Conservation (phyloP, 208 protist genomes). For the Trypanosoma scelopori region DNA sequence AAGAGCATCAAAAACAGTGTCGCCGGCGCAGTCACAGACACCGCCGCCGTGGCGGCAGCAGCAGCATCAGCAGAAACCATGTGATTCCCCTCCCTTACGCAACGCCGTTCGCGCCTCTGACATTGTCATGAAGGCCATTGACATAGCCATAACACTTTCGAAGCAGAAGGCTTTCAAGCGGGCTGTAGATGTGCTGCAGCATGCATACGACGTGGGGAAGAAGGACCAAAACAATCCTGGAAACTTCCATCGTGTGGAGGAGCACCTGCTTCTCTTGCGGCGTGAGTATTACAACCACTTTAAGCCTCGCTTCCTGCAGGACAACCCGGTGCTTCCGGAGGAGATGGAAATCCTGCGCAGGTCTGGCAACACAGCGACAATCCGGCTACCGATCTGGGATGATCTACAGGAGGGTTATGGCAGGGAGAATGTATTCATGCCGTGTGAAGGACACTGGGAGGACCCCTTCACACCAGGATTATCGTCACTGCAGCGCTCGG, state of each 20-base stretch:
- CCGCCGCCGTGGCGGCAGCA: neutral
- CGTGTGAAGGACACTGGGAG: slow-evolving; percentile 48
- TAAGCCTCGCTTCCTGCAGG: slow-evolving; percentile 77
- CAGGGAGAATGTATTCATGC: slow-evolving; percentile 85
- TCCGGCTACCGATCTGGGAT: slow-evolving; percentile 85
- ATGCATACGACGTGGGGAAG: slow-evolving; percentile 61
- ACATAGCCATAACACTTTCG: slow-evolving; percentile 49
- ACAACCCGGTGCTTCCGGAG: slow-evolving; percentile 71
- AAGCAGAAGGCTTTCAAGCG: slow-evolving; percentile 71
- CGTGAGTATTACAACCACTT: slow-evolving; percentile 44
- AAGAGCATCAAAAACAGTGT: slow-evolving; percentile 1
- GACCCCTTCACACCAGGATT: slow-evolving; percentile 34
- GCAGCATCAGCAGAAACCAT: neutral
- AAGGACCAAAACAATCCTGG: slow-evolving; percentile 60
- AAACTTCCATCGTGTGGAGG: slow-evolving; percentile 67
- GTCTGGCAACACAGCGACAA: slow-evolving; percentile 66
- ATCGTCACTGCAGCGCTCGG: slow-evolving; percentile 30
- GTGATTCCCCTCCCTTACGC: slow-evolving; percentile 4
- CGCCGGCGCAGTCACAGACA: neutral
- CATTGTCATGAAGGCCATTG: slow-evolving; percentile 65
- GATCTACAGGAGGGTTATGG: slow-evolving; percentile 82
- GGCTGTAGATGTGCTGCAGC: slow-evolving; percentile 78
- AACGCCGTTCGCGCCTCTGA: slow-evolving; percentile 44
- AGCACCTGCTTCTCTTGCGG: slow-evolving; percentile 62
- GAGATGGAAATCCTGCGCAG: slow-evolving; percentile 80